Evolutionary conservation across 495 filamentous ascomycete genomes (phyloP).

Genomic region (Penicillium riverlandense): DNA sequence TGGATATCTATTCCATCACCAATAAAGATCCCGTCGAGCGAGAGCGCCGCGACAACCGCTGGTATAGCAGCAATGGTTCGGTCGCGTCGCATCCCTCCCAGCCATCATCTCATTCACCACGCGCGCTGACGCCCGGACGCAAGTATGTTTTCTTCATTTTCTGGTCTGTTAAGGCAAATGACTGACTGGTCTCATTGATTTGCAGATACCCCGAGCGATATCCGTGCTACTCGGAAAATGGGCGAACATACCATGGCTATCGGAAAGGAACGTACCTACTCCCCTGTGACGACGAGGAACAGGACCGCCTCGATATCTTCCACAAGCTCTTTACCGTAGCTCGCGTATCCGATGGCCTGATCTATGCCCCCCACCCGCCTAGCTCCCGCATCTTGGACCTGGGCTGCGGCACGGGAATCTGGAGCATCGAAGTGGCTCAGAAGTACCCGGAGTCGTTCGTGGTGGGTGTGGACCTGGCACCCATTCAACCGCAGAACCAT

Average conservation of each 20-base stretch:
- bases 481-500: slow-evolving; percentile 72
- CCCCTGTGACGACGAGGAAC: slow-evolving; percentile 54
- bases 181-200: slow-evolving; percentile 8
- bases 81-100: slow-evolving; percentile 17
- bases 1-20: slow-evolving; percentile 36
- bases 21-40: slow-evolving; percentile 26
- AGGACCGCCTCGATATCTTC: slow-evolving; percentile 71
- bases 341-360: slow-evolving; percentile 45
- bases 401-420: slow-evolving; percentile 86
- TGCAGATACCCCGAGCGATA: slow-evolving; percentile 29
- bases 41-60: slow-evolving; percentile 15
- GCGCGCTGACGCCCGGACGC: slow-evolving; percentile 17
- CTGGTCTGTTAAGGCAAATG: background rate
- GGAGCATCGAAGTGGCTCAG: slow-evolving; percentile 79
- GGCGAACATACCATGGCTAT: slow-evolving; percentile 41
- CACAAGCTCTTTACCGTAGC: slow-evolving; percentile 68
- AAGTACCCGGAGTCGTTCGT: slow-evolving; percentile 58
- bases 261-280: slow-evolving; percentile 43
- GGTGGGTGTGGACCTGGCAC: slow-evolving; percentile 67
- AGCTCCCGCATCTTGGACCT: slow-evolving; percentile 65
- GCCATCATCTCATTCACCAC: slow-evolving; percentile 13
- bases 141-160: slow-evolving; percentile 21
- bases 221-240: slow-evolving; percentile 37
- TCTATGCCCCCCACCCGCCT: slow-evolving; percentile 44
- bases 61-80: slow-evolving; percentile 25